These are phyloP conservation scores for Phytopythium vexans DNA, from an alignment of 352 stramenopile species.

Conservation along the genomic window DNA sequence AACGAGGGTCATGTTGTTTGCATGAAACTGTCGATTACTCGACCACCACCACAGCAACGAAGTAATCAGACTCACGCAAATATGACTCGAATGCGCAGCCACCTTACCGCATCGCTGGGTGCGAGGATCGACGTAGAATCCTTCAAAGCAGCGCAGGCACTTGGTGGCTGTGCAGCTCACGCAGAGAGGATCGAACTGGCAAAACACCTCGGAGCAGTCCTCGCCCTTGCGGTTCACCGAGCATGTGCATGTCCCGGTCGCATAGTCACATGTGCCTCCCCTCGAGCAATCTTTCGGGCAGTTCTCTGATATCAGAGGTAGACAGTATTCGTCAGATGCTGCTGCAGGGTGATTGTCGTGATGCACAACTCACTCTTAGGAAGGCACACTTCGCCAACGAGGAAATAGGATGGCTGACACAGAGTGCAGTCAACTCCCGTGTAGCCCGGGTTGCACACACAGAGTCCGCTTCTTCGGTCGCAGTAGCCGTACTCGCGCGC, in stretches of 20 bases:
- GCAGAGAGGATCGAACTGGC: slow-evolving; percentile 83
- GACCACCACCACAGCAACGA: not conserved
- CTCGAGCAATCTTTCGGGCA: slow-evolving; percentile 90
- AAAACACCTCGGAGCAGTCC: slow-evolving; percentile 80
- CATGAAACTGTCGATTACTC: slow-evolving; percentile 54
- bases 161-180: slow-evolving; percentile 70
- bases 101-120: slow-evolving; percentile 68
- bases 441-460: slow-evolving; percentile 94
- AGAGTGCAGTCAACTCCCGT: slow-evolving; percentile 85
- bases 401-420: slow-evolving; percentile 89
- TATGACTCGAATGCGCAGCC: not conserved
- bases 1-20: slow-evolving; percentile 88
- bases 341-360: too few species aligned
- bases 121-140: slow-evolving; percentile 77
- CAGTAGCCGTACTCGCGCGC: slow-evolving; percentile 92
- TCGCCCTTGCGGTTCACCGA: slow-evolving; percentile 54
- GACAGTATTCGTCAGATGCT: too few species aligned
- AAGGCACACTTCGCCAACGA: slow-evolving; percentile 82
- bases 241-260: slow-evolving; percentile 85
- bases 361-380: slow-evolving; percentile 54
- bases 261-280: slow-evolving; percentile 86
- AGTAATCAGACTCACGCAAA: not conserved
- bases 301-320: slow-evolving; percentile 31
- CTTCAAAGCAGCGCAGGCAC: slow-evolving; percentile 85
- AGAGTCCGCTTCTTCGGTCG: slow-evolving; percentile 90